Percentiles rank a stretch among this genome's conserved stretches.
These are phyloP conservation scores for Periconia sp. DNA, from an alignment of 2,329 filamentous ascomycete genomes.

Conservation along the genomic window DNA sequence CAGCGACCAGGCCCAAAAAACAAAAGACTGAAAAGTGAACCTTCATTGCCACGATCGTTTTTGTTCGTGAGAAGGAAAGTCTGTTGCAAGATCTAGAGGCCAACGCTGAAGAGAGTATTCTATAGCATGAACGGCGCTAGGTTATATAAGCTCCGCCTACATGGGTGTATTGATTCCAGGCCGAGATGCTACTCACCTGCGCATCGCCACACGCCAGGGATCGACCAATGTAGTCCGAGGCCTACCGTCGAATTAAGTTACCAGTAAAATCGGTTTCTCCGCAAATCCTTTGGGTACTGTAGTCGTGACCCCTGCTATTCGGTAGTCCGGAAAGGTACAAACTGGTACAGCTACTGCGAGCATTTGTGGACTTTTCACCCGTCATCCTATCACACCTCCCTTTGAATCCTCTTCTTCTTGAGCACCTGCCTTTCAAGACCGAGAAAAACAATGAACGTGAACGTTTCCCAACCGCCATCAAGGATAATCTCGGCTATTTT, in stretches of 20 bases:
- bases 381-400: slow-evolving; percentile 4
- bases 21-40: slow-evolving; percentile 28
- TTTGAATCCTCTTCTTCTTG: slow-evolving; percentile 14
- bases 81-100: slow-evolving; percentile 30
- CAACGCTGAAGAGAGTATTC: slow-evolving; percentile 35
- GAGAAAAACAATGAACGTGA: no score
- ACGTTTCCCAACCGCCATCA: no score
- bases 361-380: slow-evolving; percentile 9
- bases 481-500: slow-evolving; percentile 31
- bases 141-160: slow-evolving; percentile 35
- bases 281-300: slow-evolving; percentile 21
- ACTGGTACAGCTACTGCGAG: neutral
- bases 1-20: slow-evolving; percentile 25
- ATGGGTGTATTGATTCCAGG: slow-evolving; percentile 40
- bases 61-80: slow-evolving; percentile 23
- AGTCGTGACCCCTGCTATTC: slow-evolving; percentile 30
- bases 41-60: slow-evolving; percentile 26
- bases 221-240: slow-evolving; percentile 20
- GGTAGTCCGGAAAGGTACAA: slow-evolving; percentile 19
- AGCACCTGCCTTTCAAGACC: neutral
- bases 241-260: slow-evolving; percentile 28
- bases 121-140: slow-evolving; percentile 33
- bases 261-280: slow-evolving; percentile 26
- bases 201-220: slow-evolving; percentile 29
- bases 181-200: slow-evolving; percentile 35